Conservation (phyloP, 345 rosid genomes). For the Combretum micranthum region DNA sequence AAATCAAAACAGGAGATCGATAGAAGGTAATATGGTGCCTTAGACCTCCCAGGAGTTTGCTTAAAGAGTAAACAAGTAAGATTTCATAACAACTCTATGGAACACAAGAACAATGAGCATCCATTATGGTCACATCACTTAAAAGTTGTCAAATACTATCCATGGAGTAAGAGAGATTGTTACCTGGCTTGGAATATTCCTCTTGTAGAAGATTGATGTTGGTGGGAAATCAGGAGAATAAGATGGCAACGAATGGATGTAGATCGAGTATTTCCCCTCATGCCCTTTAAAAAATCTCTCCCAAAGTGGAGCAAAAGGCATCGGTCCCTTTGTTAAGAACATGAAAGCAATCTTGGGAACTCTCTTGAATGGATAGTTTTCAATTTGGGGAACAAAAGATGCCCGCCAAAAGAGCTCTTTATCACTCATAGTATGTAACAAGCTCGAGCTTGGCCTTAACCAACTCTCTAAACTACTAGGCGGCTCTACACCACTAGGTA, state of each 20-base stretch:
- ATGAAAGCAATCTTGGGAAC: conserved; percentile 87
- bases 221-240: conserved; percentile 38
- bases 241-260: conserved; percentile 69
- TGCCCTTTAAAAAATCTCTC: conserved; percentile 73
- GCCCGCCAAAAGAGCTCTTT: conserved; percentile 80
- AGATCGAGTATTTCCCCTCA: conserved; percentile 54
- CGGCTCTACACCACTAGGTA: conserved; percentile 21
- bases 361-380: conserved; percentile 53
- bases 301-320: conserved; percentile 88
- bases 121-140: background rate
- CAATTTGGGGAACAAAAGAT: conserved; percentile 50
- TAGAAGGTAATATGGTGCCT: no score
- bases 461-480: conserved; percentile 25
- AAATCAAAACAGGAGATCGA: no score
- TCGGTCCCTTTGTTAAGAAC: conserved; percentile 84
- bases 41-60: no score
- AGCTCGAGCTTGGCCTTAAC: conserved; percentile 47
- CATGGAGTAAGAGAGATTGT: background rate
- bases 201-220: conserved; percentile 60
- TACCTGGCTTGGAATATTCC: conserved; percentile 97
- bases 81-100: no score
- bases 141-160: background rate
- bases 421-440: conserved; percentile 71
- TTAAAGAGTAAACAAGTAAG: no score
- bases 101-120: background rate